Base-by-base conservation (phyloP, 208 protist genomes). In the Crithidia bombi region DNA sequence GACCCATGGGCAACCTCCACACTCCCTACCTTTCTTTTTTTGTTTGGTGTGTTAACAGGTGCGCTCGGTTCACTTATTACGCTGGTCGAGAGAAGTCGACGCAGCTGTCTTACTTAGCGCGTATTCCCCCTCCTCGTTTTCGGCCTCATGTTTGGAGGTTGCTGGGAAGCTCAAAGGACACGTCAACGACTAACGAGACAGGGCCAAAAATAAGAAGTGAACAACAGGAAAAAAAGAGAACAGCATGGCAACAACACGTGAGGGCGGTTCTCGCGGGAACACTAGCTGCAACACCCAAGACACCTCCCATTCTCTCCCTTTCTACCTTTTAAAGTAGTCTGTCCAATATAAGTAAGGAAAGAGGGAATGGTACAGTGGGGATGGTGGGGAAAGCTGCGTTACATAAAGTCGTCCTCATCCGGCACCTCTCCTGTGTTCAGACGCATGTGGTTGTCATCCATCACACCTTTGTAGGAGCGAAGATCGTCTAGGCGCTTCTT, bases 401-500 rank as follows among this genome's bases (percentile, higher is more conserved):
- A 98, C 94, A 98, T 98, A 64, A 98, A 98, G 65, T 98, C 95
- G 74, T 98, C 96, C 51, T 98, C 95, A 55, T 96, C 92, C 3
- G 87, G 84, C 19, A 91, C 85, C 67, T 93, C 80, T 6, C 87
- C 92, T 10, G 73, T 65, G 76, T 96, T 96, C 26, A 59, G 82
- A 64, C 81, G 93, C 94, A 96, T 96, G 54, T 95, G 90, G 32
- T 81, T 75, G 38, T 83, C 43, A 23, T 88, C 81, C 82, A 96
- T 89, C n/a, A 97, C 80, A 6, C 78, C 81, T 19, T 84, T 81
- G 71, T 98, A 98, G 25, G 75, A 73, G 52, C 89, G 81, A 5
- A 95, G 68, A n/a, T 95, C 88, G 25, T 80, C 84, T 69, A 78
- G 65, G 33, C 90, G 88, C 61, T 91, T 86, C 43, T 86, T 75